phyloP scores from a whole-genome alignment of 768 basidiomycete genomes.

The Termitomyces sp. region DNA sequence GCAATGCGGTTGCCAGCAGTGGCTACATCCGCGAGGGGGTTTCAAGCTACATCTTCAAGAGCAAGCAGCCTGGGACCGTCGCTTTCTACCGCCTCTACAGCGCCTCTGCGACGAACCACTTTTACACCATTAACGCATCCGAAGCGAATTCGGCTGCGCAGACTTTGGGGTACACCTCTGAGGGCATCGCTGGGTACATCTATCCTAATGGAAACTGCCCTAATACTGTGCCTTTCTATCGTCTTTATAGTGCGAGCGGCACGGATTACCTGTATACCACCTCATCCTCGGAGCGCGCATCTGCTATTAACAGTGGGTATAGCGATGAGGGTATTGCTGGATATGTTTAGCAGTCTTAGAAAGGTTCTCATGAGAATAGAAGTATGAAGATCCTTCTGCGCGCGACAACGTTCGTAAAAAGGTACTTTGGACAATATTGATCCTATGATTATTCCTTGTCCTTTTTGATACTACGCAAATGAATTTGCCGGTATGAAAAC shows the following conservation, averaged over 20 bases:
- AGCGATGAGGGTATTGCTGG: constrained; percentile 6
- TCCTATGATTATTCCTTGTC: too few relatives aligned
- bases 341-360: background rate
- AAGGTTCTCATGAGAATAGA: background rate
- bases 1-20: background rate
- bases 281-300: constrained; percentile 4
- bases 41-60: constrained; percentile 8
- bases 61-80: constrained; percentile 3
- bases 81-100: constrained; percentile 19
- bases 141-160: constrained; percentile 10
- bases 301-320: constrained; percentile 2
- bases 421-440: too few relatives aligned
- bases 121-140: constrained; percentile 15
- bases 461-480: too few relatives aligned
- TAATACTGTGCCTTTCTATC: constrained; percentile 13
- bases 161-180: constrained; percentile 9
- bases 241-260: constrained; percentile 13
- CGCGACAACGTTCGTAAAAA: too few relatives aligned
- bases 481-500: too few relatives aligned
- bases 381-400: too few relatives aligned
- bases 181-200: constrained; percentile 17
- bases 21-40: constrained; percentile 8
- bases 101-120: constrained; percentile 11
- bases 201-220: constrained; percentile 3
- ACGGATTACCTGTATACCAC: constrained; percentile 21